Evolutionary conservation across 495 filamentous ascomycete genomes (phyloP).

Genomic region (Hyaloscypha finlandica): DNA sequence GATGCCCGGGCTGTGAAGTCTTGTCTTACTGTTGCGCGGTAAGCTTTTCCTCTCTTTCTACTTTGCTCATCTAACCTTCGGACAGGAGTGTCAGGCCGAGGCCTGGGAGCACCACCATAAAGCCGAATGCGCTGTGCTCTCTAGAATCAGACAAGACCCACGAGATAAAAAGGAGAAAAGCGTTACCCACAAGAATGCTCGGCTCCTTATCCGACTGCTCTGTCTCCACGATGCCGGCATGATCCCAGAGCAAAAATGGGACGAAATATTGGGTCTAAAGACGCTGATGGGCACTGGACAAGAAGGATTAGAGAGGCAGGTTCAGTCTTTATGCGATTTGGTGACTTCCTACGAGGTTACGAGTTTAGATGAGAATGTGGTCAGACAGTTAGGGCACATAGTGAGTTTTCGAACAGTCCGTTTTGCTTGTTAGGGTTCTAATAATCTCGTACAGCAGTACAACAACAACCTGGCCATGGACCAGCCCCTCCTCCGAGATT

Average conservation of each 20-base stretch:
- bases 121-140: constrained; percentile 51
- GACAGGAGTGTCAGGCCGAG: constrained; percentile 59
- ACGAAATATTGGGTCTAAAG: not conserved
- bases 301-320: not conserved
- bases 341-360: not conserved
- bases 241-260: not conserved
- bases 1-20: not conserved
- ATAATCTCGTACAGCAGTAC: not conserved
- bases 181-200: not conserved
- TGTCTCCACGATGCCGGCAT: not conserved
- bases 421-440: not conserved
- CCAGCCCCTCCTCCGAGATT: not conserved
- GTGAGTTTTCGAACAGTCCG: not conserved
- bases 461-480: not conserved
- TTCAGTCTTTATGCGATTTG: not conserved
- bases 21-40: not conserved
- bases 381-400: not conserved
- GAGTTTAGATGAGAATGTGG: not conserved
- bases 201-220: not conserved
- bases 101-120: constrained; percentile 64
- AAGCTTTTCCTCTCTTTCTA: not conserved
- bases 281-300: not conserved
- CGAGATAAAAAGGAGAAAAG: not conserved
- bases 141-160: not conserved
- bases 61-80: not conserved